phyloP scores from a whole-genome alignment of 2,329 filamentous ascomycete species.

The Alternaria brassicae region DNA sequence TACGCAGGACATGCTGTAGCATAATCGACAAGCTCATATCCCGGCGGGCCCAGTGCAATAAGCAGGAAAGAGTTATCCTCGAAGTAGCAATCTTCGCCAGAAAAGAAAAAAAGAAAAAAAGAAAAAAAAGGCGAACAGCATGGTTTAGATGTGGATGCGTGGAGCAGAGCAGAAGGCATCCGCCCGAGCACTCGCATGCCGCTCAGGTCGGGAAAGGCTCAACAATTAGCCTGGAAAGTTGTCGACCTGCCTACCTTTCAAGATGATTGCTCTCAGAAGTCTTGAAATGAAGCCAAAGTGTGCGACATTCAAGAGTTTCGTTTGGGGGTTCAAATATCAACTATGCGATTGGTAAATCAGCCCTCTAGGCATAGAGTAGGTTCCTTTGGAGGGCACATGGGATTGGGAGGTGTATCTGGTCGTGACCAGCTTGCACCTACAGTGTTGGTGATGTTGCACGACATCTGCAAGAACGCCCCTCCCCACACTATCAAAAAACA shows the following conservation, averaged over 20 bases:
- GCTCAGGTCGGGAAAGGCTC: rapidly evolving
- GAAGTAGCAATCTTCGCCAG: background rate
- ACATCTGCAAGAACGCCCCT: background rate
- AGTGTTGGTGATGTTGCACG: background rate
- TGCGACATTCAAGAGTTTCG: background rate
- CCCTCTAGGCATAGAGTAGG: background rate
- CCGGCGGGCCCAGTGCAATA: background rate
- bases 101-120: too few relatives aligned
- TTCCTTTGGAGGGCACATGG: background rate
- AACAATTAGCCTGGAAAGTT: background rate
- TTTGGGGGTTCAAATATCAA: background rate
- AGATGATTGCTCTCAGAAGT: too few relatives aligned
- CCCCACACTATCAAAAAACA: background rate
- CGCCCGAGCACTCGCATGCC: background rate
- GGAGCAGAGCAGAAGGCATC: background rate
- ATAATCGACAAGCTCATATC: background rate
- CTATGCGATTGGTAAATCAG: background rate
- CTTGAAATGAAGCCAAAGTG: background rate
- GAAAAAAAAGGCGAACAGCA: background rate
- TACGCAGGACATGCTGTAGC: background rate
- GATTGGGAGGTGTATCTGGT: background rate
- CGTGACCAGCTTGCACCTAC: background rate
- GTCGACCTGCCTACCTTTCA: too few relatives aligned
- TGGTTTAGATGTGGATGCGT: background rate
- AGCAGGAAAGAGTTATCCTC: background rate